phyloP scores from a whole-genome alignment of 2,329 filamentous ascomycete species.

The Aspergillus novofumigatus region DNA sequence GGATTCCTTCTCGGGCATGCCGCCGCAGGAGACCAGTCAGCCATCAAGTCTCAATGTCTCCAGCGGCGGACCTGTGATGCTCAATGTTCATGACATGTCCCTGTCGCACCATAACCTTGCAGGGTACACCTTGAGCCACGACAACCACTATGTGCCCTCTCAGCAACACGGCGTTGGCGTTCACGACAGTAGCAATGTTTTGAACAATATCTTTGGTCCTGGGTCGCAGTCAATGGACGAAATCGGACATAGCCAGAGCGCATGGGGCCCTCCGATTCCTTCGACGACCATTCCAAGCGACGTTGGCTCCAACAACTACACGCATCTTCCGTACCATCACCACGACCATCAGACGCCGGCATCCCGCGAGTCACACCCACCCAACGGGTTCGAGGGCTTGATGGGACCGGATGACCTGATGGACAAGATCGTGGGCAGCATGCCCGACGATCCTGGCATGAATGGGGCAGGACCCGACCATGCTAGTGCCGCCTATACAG shows the following conservation, averaged over 20 bases:
- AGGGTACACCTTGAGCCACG: slow-evolving; percentile 29
- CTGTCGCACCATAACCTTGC: slow-evolving; percentile 28
- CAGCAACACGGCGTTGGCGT: slow-evolving; percentile 26
- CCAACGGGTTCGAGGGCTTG: slow-evolving; percentile 30
- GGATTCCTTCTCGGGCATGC: slow-evolving; percentile 30
- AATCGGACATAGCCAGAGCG: slow-evolving; percentile 26
- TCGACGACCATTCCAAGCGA: slow-evolving; percentile 28
- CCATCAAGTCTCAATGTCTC: slow-evolving; percentile 25
- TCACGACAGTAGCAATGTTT: slow-evolving; percentile 30
- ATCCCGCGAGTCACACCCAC: slow-evolving; percentile 31
- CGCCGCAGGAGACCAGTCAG: slow-evolving; percentile 30
- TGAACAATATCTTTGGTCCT: slow-evolving; percentile 31
- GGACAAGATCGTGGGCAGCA: slow-evolving; percentile 34
- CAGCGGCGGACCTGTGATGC: slow-evolving; percentile 27
- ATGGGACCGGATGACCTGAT: slow-evolving; percentile 34
- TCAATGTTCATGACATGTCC: slow-evolving; percentile 34
- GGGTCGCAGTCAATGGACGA: slow-evolving; percentile 33
- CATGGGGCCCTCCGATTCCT: slow-evolving; percentile 26
- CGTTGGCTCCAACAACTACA: slow-evolving; percentile 27
- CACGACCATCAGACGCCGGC: slow-evolving; percentile 28
- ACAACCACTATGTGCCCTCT: slow-evolving; percentile 31
- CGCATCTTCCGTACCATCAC: slow-evolving; percentile 29
- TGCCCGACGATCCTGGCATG: slow-evolving; percentile 30
- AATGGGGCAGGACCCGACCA: slow-evolving; percentile 33
- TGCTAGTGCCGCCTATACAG: slow-evolving; percentile 26